Evolutionary conservation across 192 early-diverging fungal species (phyloP), one percentile per base, ranked within the genome.

Genomic region (Coemansia sp.): DNA sequence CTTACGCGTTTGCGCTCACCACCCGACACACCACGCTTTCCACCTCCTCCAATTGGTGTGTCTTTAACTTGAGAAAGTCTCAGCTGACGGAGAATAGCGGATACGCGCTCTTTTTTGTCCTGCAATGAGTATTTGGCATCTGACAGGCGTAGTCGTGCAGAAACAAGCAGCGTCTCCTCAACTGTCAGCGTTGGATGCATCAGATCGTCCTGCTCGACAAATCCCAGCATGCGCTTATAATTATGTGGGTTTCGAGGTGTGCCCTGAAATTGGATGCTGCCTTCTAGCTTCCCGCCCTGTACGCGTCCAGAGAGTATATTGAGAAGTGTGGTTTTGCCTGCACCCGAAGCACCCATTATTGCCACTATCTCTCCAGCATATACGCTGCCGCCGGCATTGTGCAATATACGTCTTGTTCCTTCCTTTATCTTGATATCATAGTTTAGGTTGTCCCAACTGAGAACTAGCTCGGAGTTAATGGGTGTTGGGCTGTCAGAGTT

Each of bases 301-400:
- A 83, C 66, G 31, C 88, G 87, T 3, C 86, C 87, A 14, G 88
- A 86, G n/a, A 93, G 68, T 20, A 90, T 80, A 72, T 91, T 90
- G 29, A 96, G 78, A 20, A 94, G 69, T 1, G 89, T 92, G 10
- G 92, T 88, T 76, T 94, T 95, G 52, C 94, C 95, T 4, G 93
- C 91, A 17, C 94, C 94, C 22, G 86, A 89, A 2, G 92, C 90
- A 0, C 94, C 95, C 91, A 95, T 95, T 36, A 97, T 90, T 4
- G 91, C 93, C 53, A 91, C 78, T 65, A 94, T 71, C 22, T 89
- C 84, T 20, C 90, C 91, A 2, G 90, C 78, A 21, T 84, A 75
- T 39, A 91, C 82, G 4, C 83, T 71, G 19, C 93, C 94, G 6
- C 78, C 85, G 14, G 94, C 83, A 6, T 83, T 78, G 46, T 87